Evolutionary conservation across 129 eudicot genomes (phyloP).

Genomic region (Artemisia annua): DNA sequence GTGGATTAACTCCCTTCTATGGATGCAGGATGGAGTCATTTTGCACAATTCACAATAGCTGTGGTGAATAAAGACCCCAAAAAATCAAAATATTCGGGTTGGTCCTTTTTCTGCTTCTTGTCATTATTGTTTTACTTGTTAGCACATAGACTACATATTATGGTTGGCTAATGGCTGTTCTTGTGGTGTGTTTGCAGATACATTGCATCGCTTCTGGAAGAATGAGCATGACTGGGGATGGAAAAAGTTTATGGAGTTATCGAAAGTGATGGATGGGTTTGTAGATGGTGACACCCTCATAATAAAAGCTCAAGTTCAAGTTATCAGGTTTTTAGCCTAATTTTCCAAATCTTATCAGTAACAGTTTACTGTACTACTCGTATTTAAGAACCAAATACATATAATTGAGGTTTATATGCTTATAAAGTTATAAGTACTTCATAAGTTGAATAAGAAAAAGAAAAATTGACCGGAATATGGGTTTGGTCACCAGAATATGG

Average conservation of each 20-base stretch:
- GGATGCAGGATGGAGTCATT: slow-evolving; percentile 93
- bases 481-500: no score
- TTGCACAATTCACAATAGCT: slow-evolving; percentile 96
- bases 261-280: slow-evolving; percentile 93
- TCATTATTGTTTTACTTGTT: not conserved
- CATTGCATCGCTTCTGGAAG: slow-evolving; percentile 96
- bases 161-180: not conserved
- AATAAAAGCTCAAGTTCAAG: slow-evolving; percentile 99
- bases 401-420: not conserved
- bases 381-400: not conserved
- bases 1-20: not conserved
- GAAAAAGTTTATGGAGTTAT: slow-evolving; percentile 98
- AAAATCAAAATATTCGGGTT: slow-evolving; percentile 96
- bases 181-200: slow-evolving; percentile 51
- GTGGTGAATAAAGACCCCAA: slow-evolving; percentile 98
- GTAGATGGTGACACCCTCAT: slow-evolving; percentile 85
- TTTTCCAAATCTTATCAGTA: not conserved
- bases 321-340: slow-evolving; percentile 63
- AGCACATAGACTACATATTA: not conserved
- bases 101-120: slow-evolving; percentile 19
- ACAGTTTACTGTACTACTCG: not conserved
- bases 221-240: slow-evolving; percentile 99
- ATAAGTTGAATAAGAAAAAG: not conserved
- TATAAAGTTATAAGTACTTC: not conserved
- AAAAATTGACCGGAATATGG: no score